Evolutionary conservation across 1,284 basidiomycete genomes (phyloP).

Genomic region (Ceratobasidium sp.): DNA sequence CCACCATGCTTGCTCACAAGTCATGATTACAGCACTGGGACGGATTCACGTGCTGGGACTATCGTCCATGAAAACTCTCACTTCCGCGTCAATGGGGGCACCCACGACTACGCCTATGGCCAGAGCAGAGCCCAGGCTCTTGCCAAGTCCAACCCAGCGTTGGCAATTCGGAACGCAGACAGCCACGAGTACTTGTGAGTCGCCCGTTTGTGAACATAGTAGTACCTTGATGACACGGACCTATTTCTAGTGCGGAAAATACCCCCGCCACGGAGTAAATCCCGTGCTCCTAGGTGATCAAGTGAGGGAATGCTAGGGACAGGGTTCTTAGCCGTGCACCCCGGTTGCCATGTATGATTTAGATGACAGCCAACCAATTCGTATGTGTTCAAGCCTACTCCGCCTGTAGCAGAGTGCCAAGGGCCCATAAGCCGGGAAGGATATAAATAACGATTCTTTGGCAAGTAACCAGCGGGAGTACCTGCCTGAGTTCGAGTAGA

Average conservation of each 20-base stretch:
- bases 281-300: no score
- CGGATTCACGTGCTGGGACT: slow-evolving; percentile 40
- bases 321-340: no score
- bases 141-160: not conserved
- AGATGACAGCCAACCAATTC: no score
- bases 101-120: slow-evolving; percentile 33
- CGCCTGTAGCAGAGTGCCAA: no score
- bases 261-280: not conserved
- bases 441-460: no score
- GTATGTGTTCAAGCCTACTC: no score
- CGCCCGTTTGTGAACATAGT: no score
- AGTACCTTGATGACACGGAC: not conserved
- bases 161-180: slow-evolving; percentile 40
- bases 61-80: slow-evolving; percentile 43
- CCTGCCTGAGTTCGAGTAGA: no score
- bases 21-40: not conserved
- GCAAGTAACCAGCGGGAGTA: no score
- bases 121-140: not conserved
- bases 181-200: slow-evolving; percentile 4
- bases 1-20: not conserved
- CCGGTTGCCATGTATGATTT: no score
- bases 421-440: no score
- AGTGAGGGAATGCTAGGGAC: no score
- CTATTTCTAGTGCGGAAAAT: not conserved
- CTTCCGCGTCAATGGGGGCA: slow-evolving; percentile 34